These are phyloP conservation scores for Fusarium heterosporum DNA, from an alignment of 2,329 filamentous ascomycete species.

Conservation along the genomic window DNA sequence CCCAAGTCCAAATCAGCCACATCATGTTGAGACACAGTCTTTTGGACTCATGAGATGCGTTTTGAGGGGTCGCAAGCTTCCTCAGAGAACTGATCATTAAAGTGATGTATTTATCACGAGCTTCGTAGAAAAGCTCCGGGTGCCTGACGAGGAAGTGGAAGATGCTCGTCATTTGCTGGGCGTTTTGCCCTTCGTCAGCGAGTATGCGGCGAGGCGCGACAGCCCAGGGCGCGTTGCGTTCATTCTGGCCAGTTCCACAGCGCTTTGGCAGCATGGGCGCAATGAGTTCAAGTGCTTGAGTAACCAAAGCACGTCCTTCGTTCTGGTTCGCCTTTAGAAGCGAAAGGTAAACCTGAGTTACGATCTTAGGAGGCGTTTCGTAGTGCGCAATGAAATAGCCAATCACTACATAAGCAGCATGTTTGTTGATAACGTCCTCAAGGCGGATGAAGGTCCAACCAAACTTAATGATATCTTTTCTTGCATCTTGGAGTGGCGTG, in stretches of 20 bases:
- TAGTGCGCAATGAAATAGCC: slow-evolving; percentile 98
- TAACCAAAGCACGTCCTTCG: slow-evolving; percentile 90
- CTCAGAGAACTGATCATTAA: slow-evolving; percentile 89
- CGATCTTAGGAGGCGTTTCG: slow-evolving; percentile 95
- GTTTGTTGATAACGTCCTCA: slow-evolving; percentile 99
- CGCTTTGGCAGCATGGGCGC: slow-evolving; percentile 93
- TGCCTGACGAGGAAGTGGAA: slow-evolving; percentile 97
- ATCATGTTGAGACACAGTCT: slow-evolving; percentile 92
- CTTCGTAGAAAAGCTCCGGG: slow-evolving; percentile 93
- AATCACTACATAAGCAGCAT: slow-evolving; percentile 96
- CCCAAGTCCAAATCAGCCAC: slow-evolving; percentile 91
- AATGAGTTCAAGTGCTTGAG: slow-evolving; percentile 92
- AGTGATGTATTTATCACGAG: slow-evolving; percentile 88
- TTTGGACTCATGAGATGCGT: slow-evolving; percentile 89
- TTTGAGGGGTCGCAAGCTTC: slow-evolving; percentile 87
- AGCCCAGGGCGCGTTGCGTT: slow-evolving; percentile 87
- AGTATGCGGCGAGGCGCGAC: slow-evolving; percentile 90
- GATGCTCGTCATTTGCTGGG: slow-evolving; percentile 95
- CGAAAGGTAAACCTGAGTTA: slow-evolving; percentile 92
- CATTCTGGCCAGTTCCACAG: slow-evolving; percentile 73
- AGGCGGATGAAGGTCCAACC: slow-evolving; percentile 98
- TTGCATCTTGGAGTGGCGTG: slow-evolving; percentile 85
- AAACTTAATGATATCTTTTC: slow-evolving; percentile 99
- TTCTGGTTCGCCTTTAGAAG: slow-evolving; percentile 93
- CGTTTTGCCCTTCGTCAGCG: slow-evolving; percentile 92